Evolutionary conservation across 2,329 filamentous ascomycete genomes (phyloP).

Genomic region (Claviceps paspali): DNA sequence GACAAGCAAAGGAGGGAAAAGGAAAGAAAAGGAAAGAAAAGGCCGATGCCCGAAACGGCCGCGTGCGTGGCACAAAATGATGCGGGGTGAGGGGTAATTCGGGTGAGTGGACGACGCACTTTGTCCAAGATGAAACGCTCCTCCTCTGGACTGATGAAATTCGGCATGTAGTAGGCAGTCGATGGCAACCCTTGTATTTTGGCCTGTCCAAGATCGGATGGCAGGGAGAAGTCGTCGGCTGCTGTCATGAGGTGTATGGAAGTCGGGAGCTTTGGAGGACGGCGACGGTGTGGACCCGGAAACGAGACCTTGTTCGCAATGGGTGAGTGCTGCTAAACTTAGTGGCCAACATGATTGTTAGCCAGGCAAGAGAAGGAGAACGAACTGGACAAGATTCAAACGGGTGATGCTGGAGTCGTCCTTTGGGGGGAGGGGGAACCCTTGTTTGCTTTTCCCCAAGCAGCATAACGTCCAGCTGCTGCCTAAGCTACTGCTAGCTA

Average conservation of each 20-base stretch:
- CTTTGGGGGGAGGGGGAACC: too few relatives aligned
- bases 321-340: too few relatives aligned
- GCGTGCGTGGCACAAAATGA: neutral
- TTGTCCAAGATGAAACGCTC: slow-evolving; percentile 57
- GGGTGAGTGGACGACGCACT: slow-evolving; percentile 27
- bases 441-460: too few relatives aligned
- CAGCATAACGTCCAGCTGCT: neutral
- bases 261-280: too few relatives aligned
- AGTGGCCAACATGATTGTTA: neutral
- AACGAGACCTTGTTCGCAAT: too few relatives aligned
- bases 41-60: too few relatives aligned
- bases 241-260: too few relatives aligned
- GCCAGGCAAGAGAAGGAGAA: neutral
- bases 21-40: neutral
- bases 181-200: slow-evolving; percentile 42
- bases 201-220: slow-evolving; percentile 32
- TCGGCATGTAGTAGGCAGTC: slow-evolving; percentile 67
- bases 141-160: slow-evolving; percentile 68
- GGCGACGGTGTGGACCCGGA: too few relatives aligned
- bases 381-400: neutral
- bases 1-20: too few relatives aligned
- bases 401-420: too few relatives aligned
- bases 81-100: neutral
- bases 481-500: too few relatives aligned
- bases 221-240: slow-evolving; percentile 18